Conservation (phyloP, 805 yeast species). For the Suhomyces prunicola region DNA sequence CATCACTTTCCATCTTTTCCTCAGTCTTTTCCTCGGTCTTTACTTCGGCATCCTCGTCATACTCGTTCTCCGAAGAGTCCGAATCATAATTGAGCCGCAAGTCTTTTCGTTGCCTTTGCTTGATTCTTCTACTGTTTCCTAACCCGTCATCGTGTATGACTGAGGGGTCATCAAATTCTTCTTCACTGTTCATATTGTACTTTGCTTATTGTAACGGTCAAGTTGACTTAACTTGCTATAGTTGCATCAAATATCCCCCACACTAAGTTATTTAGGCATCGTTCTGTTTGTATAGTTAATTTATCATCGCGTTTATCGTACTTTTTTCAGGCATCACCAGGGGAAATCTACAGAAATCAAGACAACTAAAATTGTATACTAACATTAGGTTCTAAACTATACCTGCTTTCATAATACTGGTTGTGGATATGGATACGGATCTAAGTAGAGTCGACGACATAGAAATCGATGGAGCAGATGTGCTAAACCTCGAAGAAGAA, state of each 20-base stretch:
- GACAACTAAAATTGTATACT: background rate
- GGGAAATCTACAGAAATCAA: background rate
- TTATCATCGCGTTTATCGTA: background rate
- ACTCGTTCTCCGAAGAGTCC: constrained; percentile 21
- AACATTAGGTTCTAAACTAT: background rate
- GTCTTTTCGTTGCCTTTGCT: constrained; percentile 13
- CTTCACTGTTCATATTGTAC: background rate
- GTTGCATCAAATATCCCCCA: background rate
- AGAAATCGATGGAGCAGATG: constrained; percentile 20
- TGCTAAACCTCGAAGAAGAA: constrained; percentile 58
- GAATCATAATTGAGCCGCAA: constrained; percentile 22
- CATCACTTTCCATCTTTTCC: constrained; percentile 21
- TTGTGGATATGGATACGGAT: background rate
- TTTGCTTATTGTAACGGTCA: background rate
- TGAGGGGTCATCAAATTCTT: constrained; percentile 1
- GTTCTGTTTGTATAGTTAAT: background rate
- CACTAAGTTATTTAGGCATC: background rate
- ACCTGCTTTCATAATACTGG: too few relatives aligned
- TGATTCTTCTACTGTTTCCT: constrained; percentile 10
- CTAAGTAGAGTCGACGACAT: background rate
- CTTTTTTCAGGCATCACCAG: background rate
- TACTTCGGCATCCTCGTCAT: background rate
- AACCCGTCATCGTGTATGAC: constrained; percentile 8
- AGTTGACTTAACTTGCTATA: background rate
- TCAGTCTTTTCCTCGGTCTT: constrained; percentile 5